These are phyloP conservation scores for Venustampulla echinocandica DNA, from an alignment of 495 filamentous ascomycete species.

Conservation along the genomic window DNA sequence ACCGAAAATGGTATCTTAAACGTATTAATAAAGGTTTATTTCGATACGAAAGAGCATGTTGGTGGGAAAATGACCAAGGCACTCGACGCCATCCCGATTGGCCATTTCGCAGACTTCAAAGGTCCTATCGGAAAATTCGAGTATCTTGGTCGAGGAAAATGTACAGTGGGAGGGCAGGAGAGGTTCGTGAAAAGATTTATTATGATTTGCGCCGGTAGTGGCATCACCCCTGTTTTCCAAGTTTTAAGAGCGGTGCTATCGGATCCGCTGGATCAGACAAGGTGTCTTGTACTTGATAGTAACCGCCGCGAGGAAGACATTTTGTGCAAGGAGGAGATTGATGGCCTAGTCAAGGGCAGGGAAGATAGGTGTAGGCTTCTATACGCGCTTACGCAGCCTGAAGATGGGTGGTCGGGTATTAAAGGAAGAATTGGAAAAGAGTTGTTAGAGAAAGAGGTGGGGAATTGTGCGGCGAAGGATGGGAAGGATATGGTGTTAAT, in stretches of 20 bases:
- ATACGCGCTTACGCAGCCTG: constrained; percentile 62
- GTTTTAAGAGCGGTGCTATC: constrained; percentile 62
- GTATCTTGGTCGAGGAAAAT: constrained; percentile 61
- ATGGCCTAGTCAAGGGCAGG: constrained; percentile 45
- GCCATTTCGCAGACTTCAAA: constrained; percentile 73
- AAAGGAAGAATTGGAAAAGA: constrained; percentile 58
- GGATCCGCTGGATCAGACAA: constrained; percentile 46
- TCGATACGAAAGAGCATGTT: constrained; percentile 41
- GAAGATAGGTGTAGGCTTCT: constrained; percentile 54
- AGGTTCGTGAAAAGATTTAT: constrained; percentile 58
- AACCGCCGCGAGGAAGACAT: constrained; percentile 81
- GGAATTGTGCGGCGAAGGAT: constrained; percentile 24
- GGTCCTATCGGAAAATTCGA: constrained; percentile 85
- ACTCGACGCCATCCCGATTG: constrained; percentile 62
- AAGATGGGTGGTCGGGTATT: constrained; percentile 57
- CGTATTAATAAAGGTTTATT: constrained; percentile 83
- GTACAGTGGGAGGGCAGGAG: constrained; percentile 50
- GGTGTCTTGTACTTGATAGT: constrained; percentile 68
- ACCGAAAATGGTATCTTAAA: constrained; percentile 54
- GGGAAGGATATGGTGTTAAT: constrained; percentile 63
- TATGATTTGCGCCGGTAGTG: constrained; percentile 87
- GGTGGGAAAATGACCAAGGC: constrained; percentile 85
- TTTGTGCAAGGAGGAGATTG: constrained; percentile 68
- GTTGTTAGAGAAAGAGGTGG: constrained; percentile 55
- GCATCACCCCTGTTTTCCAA: constrained; percentile 89